phyloP scores from a whole-genome alignment of 2,329 filamentous ascomycete species.

The Aspergillaceae sp. region DNA sequence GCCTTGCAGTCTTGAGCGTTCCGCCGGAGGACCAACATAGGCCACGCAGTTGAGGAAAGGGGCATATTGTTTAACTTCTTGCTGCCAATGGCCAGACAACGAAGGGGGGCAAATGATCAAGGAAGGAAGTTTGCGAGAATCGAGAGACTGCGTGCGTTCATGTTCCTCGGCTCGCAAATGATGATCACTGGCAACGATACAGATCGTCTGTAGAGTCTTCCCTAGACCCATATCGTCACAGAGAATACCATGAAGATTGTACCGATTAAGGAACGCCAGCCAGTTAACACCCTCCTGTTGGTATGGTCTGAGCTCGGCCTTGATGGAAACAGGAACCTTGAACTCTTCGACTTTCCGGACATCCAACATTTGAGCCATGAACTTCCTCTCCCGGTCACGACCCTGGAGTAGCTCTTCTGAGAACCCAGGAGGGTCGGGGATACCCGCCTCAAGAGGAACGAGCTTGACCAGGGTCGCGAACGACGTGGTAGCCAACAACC shows the following conservation, averaged over 20 bases:
- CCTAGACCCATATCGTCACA: slow-evolving; percentile 99
- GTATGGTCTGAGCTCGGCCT: slow-evolving; percentile 90
- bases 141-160: slow-evolving; percentile 67
- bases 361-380: slow-evolving; percentile 92
- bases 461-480: slow-evolving; percentile 96
- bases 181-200: slow-evolving; percentile 96
- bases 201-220: slow-evolving; percentile 94
- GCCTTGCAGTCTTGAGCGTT: slow-evolving; percentile 63
- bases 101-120: slow-evolving; percentile 95
- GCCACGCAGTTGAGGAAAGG: slow-evolving; percentile 84
- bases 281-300: slow-evolving; percentile 99
- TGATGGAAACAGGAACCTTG: slow-evolving; percentile 89
- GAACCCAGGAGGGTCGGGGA: slow-evolving; percentile 88
- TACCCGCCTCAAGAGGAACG: slow-evolving; percentile 91
- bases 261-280: slow-evolving; percentile 95
- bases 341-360: slow-evolving; percentile 95
- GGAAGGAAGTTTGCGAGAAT: slow-evolving; percentile 73
- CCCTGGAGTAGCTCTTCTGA: slow-evolving; percentile 82
- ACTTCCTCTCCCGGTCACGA: slow-evolving; percentile 87
- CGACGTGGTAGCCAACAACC: slow-evolving; percentile 87
- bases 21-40: slow-evolving; percentile 80
- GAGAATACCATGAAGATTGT: slow-evolving; percentile 94
- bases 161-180: slow-evolving; percentile 88
- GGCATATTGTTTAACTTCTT: slow-evolving; percentile 91
- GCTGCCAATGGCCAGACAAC: slow-evolving; percentile 95